Base-by-base conservation (phyloP, 371 early-diverging fungal species). In the Batrachochytrium dendrobatidis region DNA sequence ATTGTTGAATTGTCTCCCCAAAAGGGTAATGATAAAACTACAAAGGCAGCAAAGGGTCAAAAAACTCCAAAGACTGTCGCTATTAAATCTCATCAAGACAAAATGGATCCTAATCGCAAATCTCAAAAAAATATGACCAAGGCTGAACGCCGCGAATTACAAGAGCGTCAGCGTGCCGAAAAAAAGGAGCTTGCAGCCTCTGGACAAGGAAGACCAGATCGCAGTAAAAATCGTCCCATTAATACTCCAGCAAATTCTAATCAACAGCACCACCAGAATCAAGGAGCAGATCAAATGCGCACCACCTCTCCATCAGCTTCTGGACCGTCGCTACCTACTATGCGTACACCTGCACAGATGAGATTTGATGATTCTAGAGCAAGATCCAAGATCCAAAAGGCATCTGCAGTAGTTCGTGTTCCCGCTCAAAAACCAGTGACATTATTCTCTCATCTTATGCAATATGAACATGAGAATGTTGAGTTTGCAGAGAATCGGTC, bases 71-170 rank as follows among this genome's bases (percentile, higher is more conserved):
- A n/a, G n/a, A n/a, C n/a, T n/a, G n/a, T n/a, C n/a, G n/a, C n/a
- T n/a, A n/a, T n/a, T n/a, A n/a, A n/a, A n/a, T n/a, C n/a, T n/a
- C n/a, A n/a, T n/a, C n/a, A n/a, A n/a, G n/a, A n/a, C n/a, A n/a
- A n/a, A n/a, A n/a, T n/a, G n/a, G n/a, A n/a, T n/a, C 51, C 51
- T 3, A 28, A 28, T 30, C 51, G 51, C 51, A 85, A 82, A 60
- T 68, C 78, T 22, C 70, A 69, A 61, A 88, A 88, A 66, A 79
- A 85, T 4, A 86, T 91, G 90, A 88, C 91, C 31, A 94, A 91
- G 64, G 90, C 91, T 18, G 92, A 94, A 75, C 82, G 92, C 55
- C 83, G 92, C 31, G 94, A 84, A 8, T 62, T 86, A 55, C 86
- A 82, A 71, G 90, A 90, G 60, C 76, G 79, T 53, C 88, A 90